Conservation (phyloP, 208 protist genomes). For the Acanthamoeba quina region DNA sequence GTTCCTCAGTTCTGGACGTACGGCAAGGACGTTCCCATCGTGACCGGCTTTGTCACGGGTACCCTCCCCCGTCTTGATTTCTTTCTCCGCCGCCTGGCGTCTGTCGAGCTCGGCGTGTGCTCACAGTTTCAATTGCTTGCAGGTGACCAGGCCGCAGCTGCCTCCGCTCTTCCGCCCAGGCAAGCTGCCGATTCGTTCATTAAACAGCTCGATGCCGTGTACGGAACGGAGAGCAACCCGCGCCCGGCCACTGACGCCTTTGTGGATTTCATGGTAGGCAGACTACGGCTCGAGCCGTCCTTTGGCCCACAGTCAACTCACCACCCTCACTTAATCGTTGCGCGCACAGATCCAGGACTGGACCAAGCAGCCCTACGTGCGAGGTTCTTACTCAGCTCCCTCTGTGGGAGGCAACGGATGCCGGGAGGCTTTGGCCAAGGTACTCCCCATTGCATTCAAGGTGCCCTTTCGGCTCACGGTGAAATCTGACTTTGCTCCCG, state of each 20-base stretch:
- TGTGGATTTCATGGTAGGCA: constrained; percentile 27
- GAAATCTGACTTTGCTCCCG: background rate
- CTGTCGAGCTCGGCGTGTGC: background rate
- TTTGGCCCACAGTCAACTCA: background rate
- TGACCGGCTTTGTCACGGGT: constrained; percentile 25
- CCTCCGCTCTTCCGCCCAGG: background rate
- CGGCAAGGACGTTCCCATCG: constrained; percentile 36
- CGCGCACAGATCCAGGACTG: constrained; percentile 9
- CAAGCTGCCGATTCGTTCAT: constrained; percentile 18
- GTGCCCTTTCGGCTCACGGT: background rate
- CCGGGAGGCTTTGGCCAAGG: background rate
- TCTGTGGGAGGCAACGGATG: constrained; percentile 28
- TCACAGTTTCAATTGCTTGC: background rate
- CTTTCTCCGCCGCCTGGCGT: background rate
- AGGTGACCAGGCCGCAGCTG: constrained; percentile 9
- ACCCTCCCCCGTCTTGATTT: background rate
- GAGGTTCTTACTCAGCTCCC: constrained; percentile 26
- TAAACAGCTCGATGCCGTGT: constrained; percentile 37
- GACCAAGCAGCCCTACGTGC: constrained; percentile 44
- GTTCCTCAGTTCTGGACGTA: constrained; percentile 43
- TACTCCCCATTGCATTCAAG: background rate
- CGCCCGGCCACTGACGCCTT: background rate
- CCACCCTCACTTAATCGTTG: background rate
- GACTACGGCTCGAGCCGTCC: background rate
- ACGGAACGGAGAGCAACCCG: constrained; percentile 33